These are phyloP conservation scores for Geotrichum klebahnii DNA, from an alignment of 1,139 yeast genomes.

Conservation along the genomic window DNA sequence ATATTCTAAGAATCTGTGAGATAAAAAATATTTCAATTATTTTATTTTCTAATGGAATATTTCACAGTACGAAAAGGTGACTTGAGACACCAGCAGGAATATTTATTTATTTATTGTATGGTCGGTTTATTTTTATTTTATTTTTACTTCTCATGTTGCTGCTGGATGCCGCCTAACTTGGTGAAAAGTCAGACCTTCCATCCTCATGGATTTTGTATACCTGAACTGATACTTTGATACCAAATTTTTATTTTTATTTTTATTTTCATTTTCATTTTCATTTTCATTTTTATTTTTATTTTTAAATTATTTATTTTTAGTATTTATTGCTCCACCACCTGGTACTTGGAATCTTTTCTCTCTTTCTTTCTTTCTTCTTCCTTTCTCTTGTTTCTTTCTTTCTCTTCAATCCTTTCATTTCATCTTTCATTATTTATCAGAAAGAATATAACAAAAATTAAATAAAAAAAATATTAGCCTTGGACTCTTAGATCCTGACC, in stretches of 20 bases:
- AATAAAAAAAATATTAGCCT: too few relatives aligned
- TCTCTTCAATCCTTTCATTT: not conserved
- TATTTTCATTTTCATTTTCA: not conserved
- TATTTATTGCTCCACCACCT: not conserved
- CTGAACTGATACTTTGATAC: too few relatives aligned
- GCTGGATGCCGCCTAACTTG: not conserved
- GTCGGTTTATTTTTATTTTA: not conserved
- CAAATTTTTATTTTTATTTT: not conserved
- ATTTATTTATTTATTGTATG: constrained; percentile 2
- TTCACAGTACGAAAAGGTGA: too few relatives aligned
- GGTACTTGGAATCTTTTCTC: not conserved
- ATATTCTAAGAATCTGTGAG: too few relatives aligned
- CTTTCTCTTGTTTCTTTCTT: not conserved
- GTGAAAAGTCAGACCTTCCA: not conserved
- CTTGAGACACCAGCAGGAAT: too few relatives aligned
- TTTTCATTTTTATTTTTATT: not conserved
- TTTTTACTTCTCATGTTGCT: not conserved
- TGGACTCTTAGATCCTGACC: too few relatives aligned
- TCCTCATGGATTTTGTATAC: too few relatives aligned
- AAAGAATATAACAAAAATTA: not conserved
- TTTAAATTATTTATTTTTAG: not conserved
- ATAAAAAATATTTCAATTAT: too few relatives aligned
- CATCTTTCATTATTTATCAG: not conserved
- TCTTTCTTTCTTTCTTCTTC: not conserved
- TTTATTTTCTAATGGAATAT: too few relatives aligned